Base-by-base conservation (phyloP, 176 grass and related monocot genomes). In the Saccharum officinarum region DNA sequence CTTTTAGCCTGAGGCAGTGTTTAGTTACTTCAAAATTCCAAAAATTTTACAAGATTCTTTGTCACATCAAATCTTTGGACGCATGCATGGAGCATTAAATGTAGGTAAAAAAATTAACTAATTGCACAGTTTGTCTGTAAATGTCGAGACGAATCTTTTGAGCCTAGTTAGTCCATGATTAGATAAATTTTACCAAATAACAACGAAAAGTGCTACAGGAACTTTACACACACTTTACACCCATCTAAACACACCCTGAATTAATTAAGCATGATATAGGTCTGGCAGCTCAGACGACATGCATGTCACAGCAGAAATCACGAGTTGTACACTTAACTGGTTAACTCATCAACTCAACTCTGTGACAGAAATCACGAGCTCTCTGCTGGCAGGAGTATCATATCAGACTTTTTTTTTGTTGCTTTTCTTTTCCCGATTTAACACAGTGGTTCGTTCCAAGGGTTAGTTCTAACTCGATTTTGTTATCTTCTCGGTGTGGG, bases 401-500 rank as follows among this genome's bases (percentile, higher is more conserved):
- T 47, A 40, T 63, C 11, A 66, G 23, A 45, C 11, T 18, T 7
- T 71, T 71, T 39, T 8, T 44, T 81, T 59, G 18, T 59, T 59
- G 20, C 17, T 8, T 22, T 77, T 14, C 1, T 41, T 6, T 76
- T 69, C 61, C 1, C 22, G 23, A 16, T 22, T 63, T 8, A 10
- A 3, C 6, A 63, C 49, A 80, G 83, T 75, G 73, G 28, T 85
- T 50, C 2, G 1, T 12, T 38, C 37, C 70, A 66, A 16, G 2
- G 60, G 23, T 89, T 82, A 7, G n/a, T 28, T 52, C 74, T 89
- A 64, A 89, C 71, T 77, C 3, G 6, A 62, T 69, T 84, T 87
- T 84, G 7, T 47, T 39, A 44, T 78, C 63, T 47, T 47, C 52
- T 20, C 67, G 3, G 18, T 85, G 44, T 85, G 44, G 76, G 22